Conservation (phyloP, 192 early-diverging fungal genomes). For the Coemansia asiatica region DNA sequence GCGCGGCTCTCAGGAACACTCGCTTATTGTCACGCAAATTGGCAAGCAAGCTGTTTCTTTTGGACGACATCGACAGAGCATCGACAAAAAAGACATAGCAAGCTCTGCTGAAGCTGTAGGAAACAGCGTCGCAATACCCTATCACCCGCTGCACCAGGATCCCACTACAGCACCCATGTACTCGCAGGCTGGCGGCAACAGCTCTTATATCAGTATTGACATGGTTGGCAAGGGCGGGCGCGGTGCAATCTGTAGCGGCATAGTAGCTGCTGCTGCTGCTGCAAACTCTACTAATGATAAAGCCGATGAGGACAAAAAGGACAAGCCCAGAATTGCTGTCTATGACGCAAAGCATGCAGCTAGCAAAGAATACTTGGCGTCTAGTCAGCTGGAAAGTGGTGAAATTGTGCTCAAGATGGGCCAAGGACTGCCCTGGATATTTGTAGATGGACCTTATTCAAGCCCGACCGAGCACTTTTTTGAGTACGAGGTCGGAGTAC, state of each 20-base stretch:
- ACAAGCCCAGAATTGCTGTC: conserved; percentile 13
- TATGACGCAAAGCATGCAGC: not conserved
- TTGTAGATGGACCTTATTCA: conserved; percentile 74
- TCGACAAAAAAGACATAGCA: not conserved
- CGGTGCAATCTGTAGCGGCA: not conserved
- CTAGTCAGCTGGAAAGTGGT: conserved; percentile 35
- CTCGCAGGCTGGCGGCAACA: conserved; percentile 27
- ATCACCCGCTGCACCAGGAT: conserved; percentile 45
- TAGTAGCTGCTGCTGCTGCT: not conserved
- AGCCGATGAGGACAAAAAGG: conserved; percentile 8
- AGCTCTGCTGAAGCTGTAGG: not conserved
- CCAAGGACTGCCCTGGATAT: conserved; percentile 55
- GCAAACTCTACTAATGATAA: not conserved
- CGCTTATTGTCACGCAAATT: conserved; percentile 5
- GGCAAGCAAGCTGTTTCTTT: conserved; percentile 11
- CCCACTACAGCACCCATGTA: conserved; percentile 24
- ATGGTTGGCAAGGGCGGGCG: conserved; percentile 22
- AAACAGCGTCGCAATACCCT: conserved; percentile 10
- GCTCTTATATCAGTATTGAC: conserved; percentile 45
- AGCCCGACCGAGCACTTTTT: conserved; percentile 73
- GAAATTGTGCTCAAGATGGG: conserved; percentile 25
- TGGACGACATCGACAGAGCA: conserved; percentile 2
- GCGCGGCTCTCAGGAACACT: conserved; percentile 11
- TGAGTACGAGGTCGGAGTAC: conserved; percentile 67
- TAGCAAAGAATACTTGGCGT: conserved; percentile 16